Evolutionary conservation across 2,329 filamentous ascomycete genomes (phyloP).

Genomic region (Paecilomyces dactylethromorphus): DNA sequence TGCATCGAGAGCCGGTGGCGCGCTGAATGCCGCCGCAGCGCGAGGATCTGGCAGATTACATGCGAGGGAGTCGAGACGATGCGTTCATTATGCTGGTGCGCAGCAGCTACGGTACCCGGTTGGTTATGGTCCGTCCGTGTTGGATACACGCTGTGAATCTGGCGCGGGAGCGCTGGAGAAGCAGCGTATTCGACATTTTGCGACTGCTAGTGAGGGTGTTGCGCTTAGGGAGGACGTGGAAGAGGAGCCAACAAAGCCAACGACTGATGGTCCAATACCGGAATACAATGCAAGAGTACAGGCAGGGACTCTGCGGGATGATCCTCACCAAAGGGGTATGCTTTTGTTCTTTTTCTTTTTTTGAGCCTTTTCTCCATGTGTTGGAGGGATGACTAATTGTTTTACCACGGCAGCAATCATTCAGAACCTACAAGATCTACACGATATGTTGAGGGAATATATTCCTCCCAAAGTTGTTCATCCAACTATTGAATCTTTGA

Average conservation of each 20-base stretch:
- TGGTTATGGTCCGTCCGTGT: background rate
- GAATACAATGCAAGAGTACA: constrained; percentile 84
- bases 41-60: constrained; percentile 13
- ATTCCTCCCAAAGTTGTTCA: constrained; percentile 66
- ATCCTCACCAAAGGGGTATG: constrained; percentile 82
- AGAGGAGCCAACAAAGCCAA: constrained; percentile 2
- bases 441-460: constrained; percentile 74
- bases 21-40: constrained; percentile 12
- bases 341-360: no score
- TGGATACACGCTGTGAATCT: background rate
- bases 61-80: constrained; percentile 11
- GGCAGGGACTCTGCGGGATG: constrained; percentile 68
- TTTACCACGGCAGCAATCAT: constrained; percentile 61
- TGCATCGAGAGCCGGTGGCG: constrained; percentile 16
- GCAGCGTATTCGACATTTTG: constrained; percentile 10
- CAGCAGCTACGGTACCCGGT: background rate
- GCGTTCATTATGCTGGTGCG: constrained; percentile 8
- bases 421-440: constrained; percentile 78
- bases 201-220: constrained; percentile 7
- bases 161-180: background rate
- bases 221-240: background rate
- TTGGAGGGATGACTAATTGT: background rate
- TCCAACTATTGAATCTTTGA: constrained; percentile 66
- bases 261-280: constrained; percentile 61
- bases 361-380: no score